These are phyloP conservation scores for Cyberlindnera saturnus DNA, from an alignment of 805 yeast genomes.

Conservation along the genomic window DNA sequence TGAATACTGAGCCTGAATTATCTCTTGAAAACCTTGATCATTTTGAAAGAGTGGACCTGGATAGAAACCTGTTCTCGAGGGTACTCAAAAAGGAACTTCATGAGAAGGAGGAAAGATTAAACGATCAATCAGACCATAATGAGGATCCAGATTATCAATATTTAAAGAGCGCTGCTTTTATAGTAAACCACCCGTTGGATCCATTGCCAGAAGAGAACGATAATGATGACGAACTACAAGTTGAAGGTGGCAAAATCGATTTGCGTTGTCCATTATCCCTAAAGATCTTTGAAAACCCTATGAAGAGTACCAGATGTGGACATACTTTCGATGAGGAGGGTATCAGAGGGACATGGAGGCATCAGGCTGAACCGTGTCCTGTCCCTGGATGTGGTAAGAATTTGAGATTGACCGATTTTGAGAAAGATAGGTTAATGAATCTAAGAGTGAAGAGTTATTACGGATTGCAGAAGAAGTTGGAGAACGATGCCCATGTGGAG, in stretches of 20 bases:
- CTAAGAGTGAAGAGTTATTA: slow-evolving; percentile 41
- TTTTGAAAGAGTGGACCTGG: slow-evolving; percentile 1
- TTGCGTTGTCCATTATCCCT: slow-evolving; percentile 63
- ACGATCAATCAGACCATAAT: background rate
- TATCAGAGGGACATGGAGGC: slow-evolving; percentile 30
- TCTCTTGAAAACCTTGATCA: slow-evolving; percentile 8
- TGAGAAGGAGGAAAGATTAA: background rate
- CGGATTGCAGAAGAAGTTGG: slow-evolving; percentile 17
- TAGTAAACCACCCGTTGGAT: slow-evolving; percentile 53
- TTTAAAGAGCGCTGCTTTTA: slow-evolving; percentile 38
- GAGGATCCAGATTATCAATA: slow-evolving; percentile 11
- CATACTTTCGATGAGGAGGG: slow-evolving; percentile 56
- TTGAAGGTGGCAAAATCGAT: slow-evolving; percentile 68
- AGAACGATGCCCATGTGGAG: slow-evolving; percentile 7
- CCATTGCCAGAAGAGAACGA: slow-evolving; percentile 44
- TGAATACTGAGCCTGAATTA: slow-evolving; percentile 9
- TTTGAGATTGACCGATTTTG: slow-evolving; percentile 32
- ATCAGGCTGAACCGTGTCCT: slow-evolving; percentile 40
- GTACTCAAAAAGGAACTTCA: slow-evolving; percentile 4
- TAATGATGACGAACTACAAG: slow-evolving; percentile 55
- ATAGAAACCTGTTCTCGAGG: slow-evolving; percentile 7
- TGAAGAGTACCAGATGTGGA: slow-evolving; percentile 47
- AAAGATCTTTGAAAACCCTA: slow-evolving; percentile 46
- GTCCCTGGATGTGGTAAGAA: slow-evolving; percentile 37
- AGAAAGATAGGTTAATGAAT: slow-evolving; percentile 47